A percentile compares a stretch with the other conserved stretches of the same genome.
phyloP scores from a whole-genome alignment of 805 yeast species.

The Saccharomycopsis sp. region DNA sequence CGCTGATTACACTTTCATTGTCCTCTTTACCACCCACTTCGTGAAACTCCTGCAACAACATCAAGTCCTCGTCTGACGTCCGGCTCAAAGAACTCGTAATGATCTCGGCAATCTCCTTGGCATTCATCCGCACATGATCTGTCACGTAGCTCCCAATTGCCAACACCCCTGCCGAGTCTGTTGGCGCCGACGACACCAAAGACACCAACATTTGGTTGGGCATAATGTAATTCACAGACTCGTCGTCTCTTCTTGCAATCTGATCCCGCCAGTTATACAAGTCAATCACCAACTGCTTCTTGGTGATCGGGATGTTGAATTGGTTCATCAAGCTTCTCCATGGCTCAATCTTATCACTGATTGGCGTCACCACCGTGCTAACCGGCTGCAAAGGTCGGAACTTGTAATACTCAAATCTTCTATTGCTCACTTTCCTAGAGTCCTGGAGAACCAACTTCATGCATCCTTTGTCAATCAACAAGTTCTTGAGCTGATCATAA shows the following conservation, averaged over 20 bases:
- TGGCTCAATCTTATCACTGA: slow-evolving; percentile 48
- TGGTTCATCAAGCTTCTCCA: slow-evolving; percentile 56
- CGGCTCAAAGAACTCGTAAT: slow-evolving; percentile 35
- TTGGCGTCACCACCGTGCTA: slow-evolving; percentile 38
- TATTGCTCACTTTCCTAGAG: slow-evolving; percentile 69
- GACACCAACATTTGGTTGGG: slow-evolving; percentile 67
- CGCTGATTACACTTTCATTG: slow-evolving; percentile 6
- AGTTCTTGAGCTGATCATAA: slow-evolving; percentile 62
- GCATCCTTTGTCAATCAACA: slow-evolving; percentile 42
- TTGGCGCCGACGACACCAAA: slow-evolving; percentile 50
- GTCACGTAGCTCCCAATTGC: slow-evolving; percentile 38
- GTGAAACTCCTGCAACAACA: slow-evolving; percentile 8
- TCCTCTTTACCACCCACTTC: not conserved
- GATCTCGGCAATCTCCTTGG: slow-evolving; percentile 49
- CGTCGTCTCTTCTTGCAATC: slow-evolving; percentile 69
- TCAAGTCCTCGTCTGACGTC: slow-evolving; percentile 17
- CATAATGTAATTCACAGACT: slow-evolving; percentile 76
- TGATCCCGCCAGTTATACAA: slow-evolving; percentile 79
- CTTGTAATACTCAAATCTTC: slow-evolving; percentile 73
- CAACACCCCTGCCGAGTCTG: slow-evolving; percentile 46
- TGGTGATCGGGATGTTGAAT: slow-evolving; percentile 50
- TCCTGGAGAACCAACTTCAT: slow-evolving; percentile 57
- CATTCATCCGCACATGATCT: slow-evolving; percentile 48
- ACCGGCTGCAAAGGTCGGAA: slow-evolving; percentile 38
- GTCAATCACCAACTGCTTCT: slow-evolving; percentile 45